Evolutionary conservation across 345 rosid genomes (phyloP).

Genomic region (Raphanus sativus): DNA sequence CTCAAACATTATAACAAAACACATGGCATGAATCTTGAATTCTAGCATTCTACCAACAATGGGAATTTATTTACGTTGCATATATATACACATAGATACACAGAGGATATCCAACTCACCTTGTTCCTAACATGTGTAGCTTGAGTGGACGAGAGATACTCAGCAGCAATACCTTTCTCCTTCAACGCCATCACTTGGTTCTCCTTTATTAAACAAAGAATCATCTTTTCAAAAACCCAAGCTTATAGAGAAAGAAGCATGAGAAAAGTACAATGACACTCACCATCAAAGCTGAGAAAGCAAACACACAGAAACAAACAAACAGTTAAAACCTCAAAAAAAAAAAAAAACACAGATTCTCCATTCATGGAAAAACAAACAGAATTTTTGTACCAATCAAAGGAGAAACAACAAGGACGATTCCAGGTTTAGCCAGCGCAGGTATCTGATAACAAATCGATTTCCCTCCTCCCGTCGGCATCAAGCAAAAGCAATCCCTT

Average conservation of each 20-base stretch:
- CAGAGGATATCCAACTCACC: conserved; percentile 26
- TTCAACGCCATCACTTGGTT: conserved; percentile 87
- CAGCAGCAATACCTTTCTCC: conserved; percentile 90
- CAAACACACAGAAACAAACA: conserved; percentile 19
- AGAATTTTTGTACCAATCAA: conserved; percentile 61
- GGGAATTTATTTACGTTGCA: not conserved
- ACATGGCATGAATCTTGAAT: not conserved
- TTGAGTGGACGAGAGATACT: conserved; percentile 86
- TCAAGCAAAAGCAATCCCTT: conserved; percentile 90
- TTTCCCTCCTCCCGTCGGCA: conserved; percentile 99
- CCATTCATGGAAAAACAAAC: not conserved
- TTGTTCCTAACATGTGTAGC: conserved; percentile 59
- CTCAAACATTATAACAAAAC: not conserved
- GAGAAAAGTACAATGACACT: conserved; percentile 26
- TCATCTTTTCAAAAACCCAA: not conserved
- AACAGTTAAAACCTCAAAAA: conserved; percentile 7
- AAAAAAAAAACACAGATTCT: conserved; percentile 3
- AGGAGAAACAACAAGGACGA: conserved; percentile 93
- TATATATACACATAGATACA: not conserved
- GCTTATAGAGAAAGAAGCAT: not conserved
- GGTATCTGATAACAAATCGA: conserved; percentile 97
- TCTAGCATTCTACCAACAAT: not conserved
- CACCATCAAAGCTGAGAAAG: conserved; percentile 85
- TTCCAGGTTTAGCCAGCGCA: conserved; percentile 80
- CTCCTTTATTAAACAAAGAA: conserved; percentile 50